Conservation (phyloP, 208 protist genomes). For the Herpetomonas tarakana region DNA sequence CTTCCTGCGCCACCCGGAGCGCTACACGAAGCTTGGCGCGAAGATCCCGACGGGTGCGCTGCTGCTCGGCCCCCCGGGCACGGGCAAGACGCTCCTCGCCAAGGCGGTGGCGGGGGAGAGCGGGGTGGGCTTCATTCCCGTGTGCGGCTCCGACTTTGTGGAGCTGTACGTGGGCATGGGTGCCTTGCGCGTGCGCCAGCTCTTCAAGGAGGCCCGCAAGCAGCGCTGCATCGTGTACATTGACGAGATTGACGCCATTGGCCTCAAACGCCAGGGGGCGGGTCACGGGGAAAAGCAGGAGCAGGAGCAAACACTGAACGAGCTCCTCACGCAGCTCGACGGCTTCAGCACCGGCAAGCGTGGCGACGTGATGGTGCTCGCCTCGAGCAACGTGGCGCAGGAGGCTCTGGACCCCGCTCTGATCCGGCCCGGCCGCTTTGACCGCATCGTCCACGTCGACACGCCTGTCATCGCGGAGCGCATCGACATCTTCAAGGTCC, state of each 20-base stretch:
- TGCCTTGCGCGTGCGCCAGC: slow-evolving; percentile 90
- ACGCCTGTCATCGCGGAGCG: slow-evolving; percentile 91
- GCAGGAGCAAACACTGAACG: slow-evolving; percentile 97
- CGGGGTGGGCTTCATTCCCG: slow-evolving; percentile 89
- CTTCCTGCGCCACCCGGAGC: slow-evolving; percentile 89
- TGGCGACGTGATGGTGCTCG: slow-evolving; percentile 93
- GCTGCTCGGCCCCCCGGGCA: slow-evolving; percentile 91
- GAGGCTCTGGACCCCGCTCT: slow-evolving; percentile 91
- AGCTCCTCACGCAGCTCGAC: slow-evolving; percentile 97
- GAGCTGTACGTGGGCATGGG: slow-evolving; percentile 97
- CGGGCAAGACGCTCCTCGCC: slow-evolving; percentile 94
- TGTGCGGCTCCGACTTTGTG: slow-evolving; percentile 94
- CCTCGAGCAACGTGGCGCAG: slow-evolving; percentile 95
- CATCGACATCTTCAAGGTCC: slow-evolving; percentile 95
- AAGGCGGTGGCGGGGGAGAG: slow-evolving; percentile 92
- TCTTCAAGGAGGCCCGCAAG: slow-evolving; percentile 93
- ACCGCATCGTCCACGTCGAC: slow-evolving; percentile 93
- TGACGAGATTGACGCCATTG: slow-evolving; percentile 98
- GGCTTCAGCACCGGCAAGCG: slow-evolving; percentile 83
- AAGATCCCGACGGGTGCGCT: slow-evolving; percentile 85
- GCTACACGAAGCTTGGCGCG: slow-evolving; percentile 73
- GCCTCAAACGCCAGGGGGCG: slow-evolving; percentile 64
- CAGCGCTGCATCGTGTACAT: slow-evolving; percentile 97
- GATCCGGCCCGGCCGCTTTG: slow-evolving; percentile 93
- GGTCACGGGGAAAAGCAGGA: slow-evolving; percentile 89